Evolutionary conservation across 768 basidiomycete genomes (phyloP).

Genomic region (Podaxis carcinomalis): DNA sequence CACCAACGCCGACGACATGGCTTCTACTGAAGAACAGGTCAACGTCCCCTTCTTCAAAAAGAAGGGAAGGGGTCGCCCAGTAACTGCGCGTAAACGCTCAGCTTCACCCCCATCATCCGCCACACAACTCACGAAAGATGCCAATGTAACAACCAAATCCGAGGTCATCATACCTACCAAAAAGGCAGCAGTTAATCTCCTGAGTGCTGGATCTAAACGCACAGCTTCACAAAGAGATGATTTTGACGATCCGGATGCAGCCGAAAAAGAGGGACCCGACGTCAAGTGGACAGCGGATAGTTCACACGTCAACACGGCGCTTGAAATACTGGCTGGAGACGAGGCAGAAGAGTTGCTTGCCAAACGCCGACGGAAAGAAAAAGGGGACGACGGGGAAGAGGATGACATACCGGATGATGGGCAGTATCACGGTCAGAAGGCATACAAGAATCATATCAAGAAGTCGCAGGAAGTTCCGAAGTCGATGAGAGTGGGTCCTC

Average conservation of each 20-base stretch:
- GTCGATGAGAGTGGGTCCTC: constrained; percentile 82
- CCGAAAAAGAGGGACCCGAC: constrained; percentile 60
- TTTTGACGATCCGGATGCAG: constrained; percentile 40
- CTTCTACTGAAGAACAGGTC: constrained; percentile 28
- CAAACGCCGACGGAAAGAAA: constrained; percentile 60
- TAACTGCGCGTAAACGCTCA: constrained; percentile 73
- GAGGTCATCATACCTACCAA: constrained; percentile 76
- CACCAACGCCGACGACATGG: constrained; percentile 29
- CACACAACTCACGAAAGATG: constrained; percentile 16
- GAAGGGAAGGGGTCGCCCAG: constrained; percentile 70
- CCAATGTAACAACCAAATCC: constrained; percentile 45
- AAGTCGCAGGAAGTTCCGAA: constrained; percentile 83
- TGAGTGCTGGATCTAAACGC: constrained; percentile 52
- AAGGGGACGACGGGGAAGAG: constrained; percentile 43
- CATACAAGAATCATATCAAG: constrained; percentile 76
- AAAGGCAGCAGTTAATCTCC: constrained; percentile 62
- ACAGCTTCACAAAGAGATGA: constrained; percentile 63
- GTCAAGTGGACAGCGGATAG: constrained; percentile 76
- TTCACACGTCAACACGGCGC: constrained; percentile 67
- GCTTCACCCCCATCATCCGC: constrained; percentile 45
- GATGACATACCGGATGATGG: constrained; percentile 76
- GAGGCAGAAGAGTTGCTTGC: constrained; percentile 74
- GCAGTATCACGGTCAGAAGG: constrained; percentile 79
- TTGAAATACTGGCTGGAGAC: constrained; percentile 80
- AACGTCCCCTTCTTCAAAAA: constrained; percentile 87